Evolutionary conservation across 1,139 yeast genomes (phyloP).

Genomic region (Hanseniaspora uvarum): DNA sequence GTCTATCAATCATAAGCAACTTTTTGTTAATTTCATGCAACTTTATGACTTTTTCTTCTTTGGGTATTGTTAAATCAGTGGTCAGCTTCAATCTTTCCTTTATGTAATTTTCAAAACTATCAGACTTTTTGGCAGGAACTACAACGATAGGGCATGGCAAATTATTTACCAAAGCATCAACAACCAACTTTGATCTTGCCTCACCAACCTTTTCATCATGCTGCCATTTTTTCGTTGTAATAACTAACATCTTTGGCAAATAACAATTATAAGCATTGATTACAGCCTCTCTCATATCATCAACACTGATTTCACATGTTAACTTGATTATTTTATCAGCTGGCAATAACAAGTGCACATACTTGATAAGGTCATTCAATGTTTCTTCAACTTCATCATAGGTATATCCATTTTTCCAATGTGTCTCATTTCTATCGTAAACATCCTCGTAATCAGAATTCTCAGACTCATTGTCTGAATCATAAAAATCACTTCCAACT

Average conservation of each 20-base stretch:
- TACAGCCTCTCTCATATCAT: conserved; percentile 46
- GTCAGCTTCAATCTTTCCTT: conserved; percentile 6
- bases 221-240: conserved; percentile 49
- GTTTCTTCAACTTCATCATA: conserved; percentile 26
- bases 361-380: conserved; percentile 37
- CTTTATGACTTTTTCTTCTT: not conserved
- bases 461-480: not conserved
- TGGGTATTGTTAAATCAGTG: not conserved
- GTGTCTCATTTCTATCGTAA: conserved; percentile 18
- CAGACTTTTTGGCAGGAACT: conserved; percentile 58
- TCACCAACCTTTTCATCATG: conserved; percentile 44
- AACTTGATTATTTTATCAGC: conserved; percentile 45
- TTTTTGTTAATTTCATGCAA: conserved; percentile 3
- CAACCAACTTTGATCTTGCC: conserved; percentile 51
- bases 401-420: conserved; percentile 29
- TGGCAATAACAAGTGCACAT: conserved; percentile 40
- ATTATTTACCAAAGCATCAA: conserved; percentile 52
- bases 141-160: conserved; percentile 62
- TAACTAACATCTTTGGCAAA: conserved; percentile 54
- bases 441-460: conserved; percentile 15
- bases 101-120: conserved; percentile 37
- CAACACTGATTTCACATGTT: conserved; percentile 55
- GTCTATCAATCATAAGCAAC: not conserved
- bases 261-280: conserved; percentile 54
- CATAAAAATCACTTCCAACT: conserved; percentile 33